These are phyloP conservation scores for Fraxinus sp. DNA, from an alignment of 305 asterid species.

Conservation along the genomic window DNA sequence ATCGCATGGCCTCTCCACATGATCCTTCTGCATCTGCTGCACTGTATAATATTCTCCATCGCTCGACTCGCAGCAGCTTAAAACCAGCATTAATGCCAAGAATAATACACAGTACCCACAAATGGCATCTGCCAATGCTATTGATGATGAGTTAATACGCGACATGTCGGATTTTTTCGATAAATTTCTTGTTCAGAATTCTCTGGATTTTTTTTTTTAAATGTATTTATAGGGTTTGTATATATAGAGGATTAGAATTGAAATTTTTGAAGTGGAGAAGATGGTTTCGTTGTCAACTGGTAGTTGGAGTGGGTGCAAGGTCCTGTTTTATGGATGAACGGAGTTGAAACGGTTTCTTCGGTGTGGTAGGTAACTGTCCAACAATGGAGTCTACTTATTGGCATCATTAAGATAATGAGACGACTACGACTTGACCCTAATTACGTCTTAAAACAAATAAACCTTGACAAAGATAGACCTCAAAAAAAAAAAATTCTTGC, in stretches of 20 bases:
- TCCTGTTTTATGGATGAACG: not conserved
- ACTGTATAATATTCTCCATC: not conserved
- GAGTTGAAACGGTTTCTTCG: conserved; percentile 16
- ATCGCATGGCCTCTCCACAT: conserved; percentile 15
- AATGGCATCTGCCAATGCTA: not conserved
- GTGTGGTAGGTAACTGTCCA: conserved; percentile 19
- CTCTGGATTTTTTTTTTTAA: too few species aligned
- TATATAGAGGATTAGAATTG: conserved; percentile 2
- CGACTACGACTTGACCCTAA: too few species aligned
- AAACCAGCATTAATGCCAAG: conserved; percentile 11
- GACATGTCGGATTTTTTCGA: too few species aligned
- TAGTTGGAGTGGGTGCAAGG: conserved; percentile 14
- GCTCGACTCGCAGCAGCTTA: conserved; percentile 4
- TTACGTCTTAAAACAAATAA: too few species aligned
- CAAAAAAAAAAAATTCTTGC: too few species aligned
- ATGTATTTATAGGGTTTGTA: not conserved
- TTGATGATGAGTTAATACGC: conserved; percentile 1
- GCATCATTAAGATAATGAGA: too few species aligned
- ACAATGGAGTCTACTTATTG: too few species aligned
- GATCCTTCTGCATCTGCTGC: not conserved
- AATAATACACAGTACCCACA: conserved; percentile 6
- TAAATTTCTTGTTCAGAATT: too few species aligned
- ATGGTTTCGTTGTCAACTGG: not conserved
- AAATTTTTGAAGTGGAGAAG: not conserved
- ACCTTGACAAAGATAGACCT: too few species aligned